Conservation (phyloP, 1,284 basidiomycete genomes). For the Hypsizygus ulmarius region DNA sequence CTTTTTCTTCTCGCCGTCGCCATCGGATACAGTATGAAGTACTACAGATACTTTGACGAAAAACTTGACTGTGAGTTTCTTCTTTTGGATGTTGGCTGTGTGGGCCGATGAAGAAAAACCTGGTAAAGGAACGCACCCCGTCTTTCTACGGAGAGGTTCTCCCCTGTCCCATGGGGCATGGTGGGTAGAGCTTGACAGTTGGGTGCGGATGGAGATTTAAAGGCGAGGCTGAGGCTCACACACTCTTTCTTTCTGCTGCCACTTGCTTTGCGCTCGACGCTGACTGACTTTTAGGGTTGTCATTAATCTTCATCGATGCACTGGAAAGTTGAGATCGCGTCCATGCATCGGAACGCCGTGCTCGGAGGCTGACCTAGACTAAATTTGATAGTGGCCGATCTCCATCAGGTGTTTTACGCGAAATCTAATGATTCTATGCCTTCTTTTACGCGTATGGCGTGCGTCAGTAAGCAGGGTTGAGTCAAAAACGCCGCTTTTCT, state of each 20-base stretch:
- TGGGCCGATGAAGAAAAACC: conserved; percentile 72
- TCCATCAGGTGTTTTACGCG: conserved; percentile 2
- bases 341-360: no score
- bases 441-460: neutral
- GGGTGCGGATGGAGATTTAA: conserved; percentile 74
- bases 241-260: neutral
- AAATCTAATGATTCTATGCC: neutral
- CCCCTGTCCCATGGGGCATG: conserved; percentile 9
- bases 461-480: neutral
- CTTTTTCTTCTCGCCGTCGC: conserved; percentile 4
- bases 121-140: conserved; percentile 83
- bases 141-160: conserved; percentile 33
- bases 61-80: conserved; percentile 27
- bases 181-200: conserved; percentile 28
- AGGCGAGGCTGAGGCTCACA: conserved; percentile 79
- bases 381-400: neutral
- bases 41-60: conserved; percentile 13
- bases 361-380: no score
- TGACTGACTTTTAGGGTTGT: no score
- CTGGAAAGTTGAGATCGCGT: no score
- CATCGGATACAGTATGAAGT: neutral
- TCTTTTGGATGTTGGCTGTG: conserved; percentile 17
- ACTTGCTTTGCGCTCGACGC: no score
- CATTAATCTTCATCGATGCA: no score
- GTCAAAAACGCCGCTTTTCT: no score